Base-by-base conservation (phyloP, 2,329 filamentous ascomycete genomes). In the Diaporthe sp. region DNA sequence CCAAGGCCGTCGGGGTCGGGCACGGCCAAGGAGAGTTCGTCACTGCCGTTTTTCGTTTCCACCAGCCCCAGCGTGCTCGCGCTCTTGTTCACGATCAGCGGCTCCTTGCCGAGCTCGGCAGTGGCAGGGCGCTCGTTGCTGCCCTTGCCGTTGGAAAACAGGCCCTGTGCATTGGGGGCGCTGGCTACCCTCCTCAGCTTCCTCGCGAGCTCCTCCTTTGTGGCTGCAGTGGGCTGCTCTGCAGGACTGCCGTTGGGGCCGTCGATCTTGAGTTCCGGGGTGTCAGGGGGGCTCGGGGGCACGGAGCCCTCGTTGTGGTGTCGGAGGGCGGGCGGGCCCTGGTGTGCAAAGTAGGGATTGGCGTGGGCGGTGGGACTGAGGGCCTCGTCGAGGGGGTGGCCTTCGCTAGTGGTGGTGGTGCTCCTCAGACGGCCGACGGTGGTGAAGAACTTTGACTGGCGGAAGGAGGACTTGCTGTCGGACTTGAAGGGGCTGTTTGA, bases 301-400 rank as follows among this genome's bases (percentile, higher is more conserved):
- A 97, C 94, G 77, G 95, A 98, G 81, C 93, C 94, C 79, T 97
- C 95, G 83, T 98, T 97, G 86, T 97, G 95, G 86, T 99, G 97
- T 82, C 96, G 93, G 80, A 98, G 88, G 77, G 95, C 94, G 5
- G 97, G 97, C 79, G 95, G 95, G 74, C 97, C 97, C 85, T 99
- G 97, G 83, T 98, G 97, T 78, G 92, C 94, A 84, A 98, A 99
- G 85, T 99, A 99, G 25, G 97, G 97, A 83, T 99, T 99, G 77
- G 95, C 96, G 81, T 96, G 92, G 69, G 96, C 96, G 6, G 95
- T 98, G 35, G 97, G 97, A 81, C 96, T 98, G 80, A 97, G 89
- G 76, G 91, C 88, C 83, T 98, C 96, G 79, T 98, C 96, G 77
- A 98, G 89, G 74, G 93, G 91, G 82, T 98, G 95, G 79, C 96